Percentiles rank a stretch among this genome's conserved stretches.
Conservation (phyloP, 805 yeast species). For the Teunomyces stri region DNA sequence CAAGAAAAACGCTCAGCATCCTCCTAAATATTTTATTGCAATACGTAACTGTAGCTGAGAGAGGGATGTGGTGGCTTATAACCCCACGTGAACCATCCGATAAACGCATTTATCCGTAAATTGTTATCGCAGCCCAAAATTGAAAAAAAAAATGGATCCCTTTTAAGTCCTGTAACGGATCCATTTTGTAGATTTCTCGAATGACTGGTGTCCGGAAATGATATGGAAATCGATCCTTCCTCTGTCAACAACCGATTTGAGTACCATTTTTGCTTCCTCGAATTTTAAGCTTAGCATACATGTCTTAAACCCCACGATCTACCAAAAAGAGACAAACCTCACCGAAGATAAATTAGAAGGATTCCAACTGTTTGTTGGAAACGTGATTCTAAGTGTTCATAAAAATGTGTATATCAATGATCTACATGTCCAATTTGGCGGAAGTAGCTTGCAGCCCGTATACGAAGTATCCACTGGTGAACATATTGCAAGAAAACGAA, state of each 20-base stretch:
- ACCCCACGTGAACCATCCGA: neutral
- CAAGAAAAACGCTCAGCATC: too few species aligned
- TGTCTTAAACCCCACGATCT: slow-evolving; percentile 8
- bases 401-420: neutral
- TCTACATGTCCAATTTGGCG: neutral
- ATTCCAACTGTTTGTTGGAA: slow-evolving; percentile 4
- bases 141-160: neutral
- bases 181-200: neutral
- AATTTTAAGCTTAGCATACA: slow-evolving; percentile 12
- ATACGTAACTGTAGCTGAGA: too few species aligned
- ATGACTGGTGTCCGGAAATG: slow-evolving; percentile 18
- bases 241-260: slow-evolving; percentile 25
- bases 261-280: slow-evolving; percentile 23
- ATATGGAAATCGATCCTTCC: slow-evolving; percentile 30
- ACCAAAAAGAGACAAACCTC: slow-evolving; percentile 10
- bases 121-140: neutral
- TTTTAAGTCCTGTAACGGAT: too few species aligned
- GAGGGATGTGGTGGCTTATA: neutral
- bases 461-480: neutral
- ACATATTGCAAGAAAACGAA: neutral
- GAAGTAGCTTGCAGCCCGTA: neutral
- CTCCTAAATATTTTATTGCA: too few species aligned
- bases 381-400: neutral
- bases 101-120: neutral
- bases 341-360: slow-evolving; percentile 8